Evolutionary conservation across 495 filamentous ascomycete genomes (phyloP), one percentile per base, ranked within the genome.

Genomic region (Lichina pygmaea): DNA sequence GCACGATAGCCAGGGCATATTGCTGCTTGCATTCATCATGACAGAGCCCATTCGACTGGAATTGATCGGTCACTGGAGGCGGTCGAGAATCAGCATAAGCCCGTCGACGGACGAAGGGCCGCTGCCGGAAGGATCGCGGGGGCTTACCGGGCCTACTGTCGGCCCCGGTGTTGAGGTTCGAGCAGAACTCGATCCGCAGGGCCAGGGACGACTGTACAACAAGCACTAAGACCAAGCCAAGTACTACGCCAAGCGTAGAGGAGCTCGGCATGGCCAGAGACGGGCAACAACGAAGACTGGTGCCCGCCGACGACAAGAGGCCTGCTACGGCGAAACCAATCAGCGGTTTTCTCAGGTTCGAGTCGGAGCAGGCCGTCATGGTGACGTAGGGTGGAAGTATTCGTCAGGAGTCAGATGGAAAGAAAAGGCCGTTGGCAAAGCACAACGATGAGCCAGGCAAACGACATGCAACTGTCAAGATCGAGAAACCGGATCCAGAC

Each of bases 1-100:
- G 74, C 13, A 84, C 50, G 33, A 86, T 56, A 12, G 67, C 81
- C 53, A 81, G 77, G 8, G 78, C 79, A 55, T 72, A 82, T 50
- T 41, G 13, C 34, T 12, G 51, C 55, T 52, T 48, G 55, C 81
- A 85, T 39, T 61, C 61, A 4, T 58, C 50, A 41, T 54, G 45
- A 51, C 80, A 86, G 9, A 61, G 57, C 41, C 78, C 78, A 51
- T 75, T 72, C 15, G 76, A 80, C 53, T 83, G 76, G 50, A 59
- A 82, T 24, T 57, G 67, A 52, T 61, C 60, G 42, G 46, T 48
- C n/a, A 66, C 74, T 78, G 44, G 38, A 16, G 32, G 10, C 51
- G 44, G 36, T 32, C 31, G 48, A 44, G 34, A 45, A 45, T 45
- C 44, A 37, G 16, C 44, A 12, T 2, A 38, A 45, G 42, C 15